Evolutionary conservation across 805 yeast genomes (phyloP).

Genomic region (Wickerhamiella dianesei): DNA sequence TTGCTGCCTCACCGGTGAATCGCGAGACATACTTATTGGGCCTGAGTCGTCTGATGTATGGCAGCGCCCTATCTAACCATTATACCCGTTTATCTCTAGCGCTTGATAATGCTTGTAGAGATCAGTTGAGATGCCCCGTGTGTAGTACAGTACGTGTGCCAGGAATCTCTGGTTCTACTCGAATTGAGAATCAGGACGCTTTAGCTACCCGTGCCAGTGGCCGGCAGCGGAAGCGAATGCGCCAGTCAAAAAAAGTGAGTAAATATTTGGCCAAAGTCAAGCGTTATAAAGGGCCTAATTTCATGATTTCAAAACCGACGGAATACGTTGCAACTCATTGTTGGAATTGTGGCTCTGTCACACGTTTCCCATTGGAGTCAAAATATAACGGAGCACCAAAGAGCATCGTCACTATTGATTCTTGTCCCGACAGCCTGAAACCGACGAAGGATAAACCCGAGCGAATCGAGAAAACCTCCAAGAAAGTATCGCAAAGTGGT

Average conservation of each 20-base stretch:
- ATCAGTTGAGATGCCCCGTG: neutral
- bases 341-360: neutral
- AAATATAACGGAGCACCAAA: too few relatives aligned
- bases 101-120: neutral
- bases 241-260: neutral
- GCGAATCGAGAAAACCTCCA: neutral
- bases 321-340: neutral
- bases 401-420: too few relatives aligned
- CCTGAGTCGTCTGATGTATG: neutral
- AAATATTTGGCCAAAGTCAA: neutral
- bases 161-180: neutral
- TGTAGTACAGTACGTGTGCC: too few relatives aligned
- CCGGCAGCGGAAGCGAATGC: neutral
- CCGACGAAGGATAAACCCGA: neutral
- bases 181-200: neutral
- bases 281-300: neutral
- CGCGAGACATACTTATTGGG: neutral
- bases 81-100: neutral
- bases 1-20: too few relatives aligned
- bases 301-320: neutral
- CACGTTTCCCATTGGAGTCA: neutral
- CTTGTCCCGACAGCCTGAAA: too few relatives aligned
- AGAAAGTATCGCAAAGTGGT: too few relatives aligned
- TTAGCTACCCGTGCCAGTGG: neutral
- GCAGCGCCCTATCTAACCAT: neutral